phyloP scores from a whole-genome alignment of 2,329 filamentous ascomycete species.

The Pseudocercospora eumusae region DNA sequence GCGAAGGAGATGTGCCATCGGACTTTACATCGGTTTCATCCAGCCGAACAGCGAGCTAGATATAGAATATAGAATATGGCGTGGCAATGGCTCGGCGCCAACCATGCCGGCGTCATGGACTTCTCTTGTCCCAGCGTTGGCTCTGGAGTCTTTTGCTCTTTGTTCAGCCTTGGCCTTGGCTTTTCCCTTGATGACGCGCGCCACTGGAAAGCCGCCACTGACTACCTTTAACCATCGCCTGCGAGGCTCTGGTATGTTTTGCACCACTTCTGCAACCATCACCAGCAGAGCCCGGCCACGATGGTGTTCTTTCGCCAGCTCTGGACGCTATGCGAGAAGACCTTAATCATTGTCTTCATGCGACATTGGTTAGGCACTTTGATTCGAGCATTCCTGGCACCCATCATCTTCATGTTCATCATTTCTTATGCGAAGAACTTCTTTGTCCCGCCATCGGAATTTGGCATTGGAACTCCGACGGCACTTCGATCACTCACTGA shows the following conservation, averaged over 20 bases:
- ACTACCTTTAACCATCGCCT: neutral
- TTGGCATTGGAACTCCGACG: constrained; percentile 66
- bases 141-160: neutral
- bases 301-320: constrained; percentile 49
- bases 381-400: constrained; percentile 58
- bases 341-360: constrained; percentile 55
- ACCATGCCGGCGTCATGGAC: constrained; percentile 8
- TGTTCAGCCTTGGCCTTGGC: neutral
- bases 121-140: neutral
- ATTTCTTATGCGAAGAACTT: constrained; percentile 69
- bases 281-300: neutral
- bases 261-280: neutral
- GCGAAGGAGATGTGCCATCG: neutral
- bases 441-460: constrained; percentile 74
- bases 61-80: no score
- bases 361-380: constrained; percentile 58
- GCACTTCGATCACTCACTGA: constrained; percentile 65
- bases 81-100: constrained; percentile 8
- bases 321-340: constrained; percentile 60
- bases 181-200: neutral
- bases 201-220: neutral
- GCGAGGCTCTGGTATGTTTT: neutral
- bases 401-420: constrained; percentile 54
- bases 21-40: neutral
- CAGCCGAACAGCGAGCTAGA: neutral